Conservation (phyloP, 2,329 filamentous ascomycete species). For the Penicillium oxalicum region DNA sequence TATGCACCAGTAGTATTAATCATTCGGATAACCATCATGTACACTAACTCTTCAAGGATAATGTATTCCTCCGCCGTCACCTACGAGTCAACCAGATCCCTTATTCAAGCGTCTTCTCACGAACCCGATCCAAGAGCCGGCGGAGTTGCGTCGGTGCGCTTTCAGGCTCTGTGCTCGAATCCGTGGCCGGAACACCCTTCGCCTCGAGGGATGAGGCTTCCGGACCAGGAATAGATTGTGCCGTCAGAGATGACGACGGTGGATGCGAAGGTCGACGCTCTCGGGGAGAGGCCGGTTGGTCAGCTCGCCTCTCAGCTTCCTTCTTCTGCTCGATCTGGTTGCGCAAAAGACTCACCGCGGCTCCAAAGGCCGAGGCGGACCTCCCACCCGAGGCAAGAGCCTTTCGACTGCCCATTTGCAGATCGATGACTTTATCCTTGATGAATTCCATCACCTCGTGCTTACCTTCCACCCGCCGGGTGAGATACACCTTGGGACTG, state of each 20-base stretch:
- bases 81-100: no score
- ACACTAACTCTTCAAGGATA: no score
- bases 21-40: no score
- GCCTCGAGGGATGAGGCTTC: slow-evolving; percentile 18
- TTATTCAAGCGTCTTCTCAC: slow-evolving; percentile 9
- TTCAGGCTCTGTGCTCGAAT: slow-evolving; percentile 5
- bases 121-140: slow-evolving; percentile 18
- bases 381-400: slow-evolving; percentile 1
- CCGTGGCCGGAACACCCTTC: slow-evolving; percentile 11
- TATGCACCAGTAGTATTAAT: no score
- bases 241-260: slow-evolving; percentile 12
- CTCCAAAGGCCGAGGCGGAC: slow-evolving; percentile 11
- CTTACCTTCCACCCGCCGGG: slow-evolving; percentile 44
- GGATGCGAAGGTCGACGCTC: slow-evolving; percentile 9
- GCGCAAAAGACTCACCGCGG: slow-evolving; percentile 15
- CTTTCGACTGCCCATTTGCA: slow-evolving; percentile 13
- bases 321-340: slow-evolving; percentile 18
- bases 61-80: no score
- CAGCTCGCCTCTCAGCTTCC: slow-evolving; percentile 1
- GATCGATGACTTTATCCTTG: slow-evolving; percentile 21
- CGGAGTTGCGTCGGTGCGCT: slow-evolving; percentile 17
- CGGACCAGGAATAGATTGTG: slow-evolving; percentile 12
- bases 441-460: slow-evolving; percentile 31
- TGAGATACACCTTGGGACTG: slow-evolving; percentile 54
- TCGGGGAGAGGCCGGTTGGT: not conserved